A percentile compares a stretch with the other conserved stretches of the same genome.
Conservation (phyloP, 306 rosid species). For the Begonia loranthoides region DNA sequence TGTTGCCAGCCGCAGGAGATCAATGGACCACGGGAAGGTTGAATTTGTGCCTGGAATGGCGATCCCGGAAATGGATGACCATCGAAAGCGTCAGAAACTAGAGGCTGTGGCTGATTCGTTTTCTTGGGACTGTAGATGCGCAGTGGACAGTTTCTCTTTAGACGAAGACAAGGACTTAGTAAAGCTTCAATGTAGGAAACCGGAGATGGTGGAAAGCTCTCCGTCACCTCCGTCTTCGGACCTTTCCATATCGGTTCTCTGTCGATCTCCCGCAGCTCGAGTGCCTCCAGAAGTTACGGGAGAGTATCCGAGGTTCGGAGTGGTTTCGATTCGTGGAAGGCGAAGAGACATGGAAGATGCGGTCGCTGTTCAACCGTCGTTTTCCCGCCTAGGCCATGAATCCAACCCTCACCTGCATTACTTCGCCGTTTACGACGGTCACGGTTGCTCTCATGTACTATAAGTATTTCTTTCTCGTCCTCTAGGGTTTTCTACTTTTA, state of each 20-base stretch:
- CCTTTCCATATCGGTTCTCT: not conserved
- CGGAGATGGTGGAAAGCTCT: not conserved
- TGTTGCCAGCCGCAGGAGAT: conserved; percentile 14
- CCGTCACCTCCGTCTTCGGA: not conserved
- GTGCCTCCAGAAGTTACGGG: too few relatives aligned
- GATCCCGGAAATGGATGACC: conserved; percentile 1
- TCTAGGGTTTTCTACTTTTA: too few relatives aligned
- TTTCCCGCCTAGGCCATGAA: conserved; percentile 1
- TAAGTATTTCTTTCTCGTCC: not conserved
- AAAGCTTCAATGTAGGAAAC: not conserved
- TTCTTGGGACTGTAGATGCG: conserved; percentile 12
- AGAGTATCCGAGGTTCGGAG: conserved; percentile 20
- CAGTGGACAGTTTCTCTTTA: conserved; percentile 6
- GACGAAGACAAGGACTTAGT: conserved; percentile 2
- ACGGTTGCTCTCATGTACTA: conserved; percentile 52
- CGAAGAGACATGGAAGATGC: conserved; percentile 50
- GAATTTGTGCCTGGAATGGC: conserved; percentile 7
- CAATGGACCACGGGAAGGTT: conserved; percentile 28
- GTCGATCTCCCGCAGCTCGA: not conserved
- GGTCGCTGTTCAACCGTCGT: conserved; percentile 20
- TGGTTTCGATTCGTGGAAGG: conserved; percentile 37
- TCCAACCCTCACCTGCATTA: conserved; percentile 17
- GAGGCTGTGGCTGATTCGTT: not conserved
- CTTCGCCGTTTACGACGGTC: conserved; percentile 50
- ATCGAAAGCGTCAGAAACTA: conserved; percentile 16